phyloP scores from a whole-genome alignment of 2,329 filamentous ascomycete species.

The Stachybotrys chartarum region DNA sequence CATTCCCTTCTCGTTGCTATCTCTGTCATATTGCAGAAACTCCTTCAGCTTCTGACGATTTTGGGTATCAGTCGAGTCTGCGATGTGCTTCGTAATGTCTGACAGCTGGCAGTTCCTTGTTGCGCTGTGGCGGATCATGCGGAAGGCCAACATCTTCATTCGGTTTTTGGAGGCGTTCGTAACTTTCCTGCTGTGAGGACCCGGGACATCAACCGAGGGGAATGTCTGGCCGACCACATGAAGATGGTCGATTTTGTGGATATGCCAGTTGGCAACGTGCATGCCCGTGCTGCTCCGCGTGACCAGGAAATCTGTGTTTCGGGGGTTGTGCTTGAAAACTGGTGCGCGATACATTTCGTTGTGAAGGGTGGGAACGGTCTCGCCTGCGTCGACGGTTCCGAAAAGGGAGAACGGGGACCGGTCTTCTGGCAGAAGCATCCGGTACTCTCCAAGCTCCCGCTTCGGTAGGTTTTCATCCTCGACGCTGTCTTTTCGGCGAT shows the following conservation, averaged over 20 bases:
- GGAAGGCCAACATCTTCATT: conserved; percentile 91
- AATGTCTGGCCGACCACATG: conserved; percentile 91
- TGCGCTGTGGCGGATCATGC: conserved; percentile 72
- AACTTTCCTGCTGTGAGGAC: conserved; percentile 87
- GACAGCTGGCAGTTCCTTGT: conserved; percentile 63
- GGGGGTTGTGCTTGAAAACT: conserved; percentile 78
- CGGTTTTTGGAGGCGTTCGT: conserved; percentile 96
- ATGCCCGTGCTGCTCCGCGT: conserved; percentile 74
- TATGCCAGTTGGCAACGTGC: conserved; percentile 70
- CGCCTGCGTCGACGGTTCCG: conserved; percentile 83
- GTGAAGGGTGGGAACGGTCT: conserved; percentile 83
- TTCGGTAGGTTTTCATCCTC: conserved; percentile 74
- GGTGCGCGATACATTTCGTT: conserved; percentile 95
- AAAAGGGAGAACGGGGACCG: conserved; percentile 95
- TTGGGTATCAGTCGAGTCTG: conserved; percentile 88
- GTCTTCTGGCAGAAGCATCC: conserved; percentile 84
- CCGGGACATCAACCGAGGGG: conserved; percentile 85
- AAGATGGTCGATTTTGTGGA: conserved; percentile 86
- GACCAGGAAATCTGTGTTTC: conserved; percentile 78
- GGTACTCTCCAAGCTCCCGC: conserved; percentile 79
- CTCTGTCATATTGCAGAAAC: conserved; percentile 86
- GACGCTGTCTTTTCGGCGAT: conserved; percentile 67
- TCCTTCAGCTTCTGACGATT: conserved; percentile 97
- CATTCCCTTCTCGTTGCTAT: conserved; percentile 58
- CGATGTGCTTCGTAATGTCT: conserved; percentile 88